A percentile compares a stretch with the other conserved stretches of the same genome.
Conservation (phyloP, 2,329 filamentous ascomycete genomes). For the Fusarium goolgardi region DNA sequence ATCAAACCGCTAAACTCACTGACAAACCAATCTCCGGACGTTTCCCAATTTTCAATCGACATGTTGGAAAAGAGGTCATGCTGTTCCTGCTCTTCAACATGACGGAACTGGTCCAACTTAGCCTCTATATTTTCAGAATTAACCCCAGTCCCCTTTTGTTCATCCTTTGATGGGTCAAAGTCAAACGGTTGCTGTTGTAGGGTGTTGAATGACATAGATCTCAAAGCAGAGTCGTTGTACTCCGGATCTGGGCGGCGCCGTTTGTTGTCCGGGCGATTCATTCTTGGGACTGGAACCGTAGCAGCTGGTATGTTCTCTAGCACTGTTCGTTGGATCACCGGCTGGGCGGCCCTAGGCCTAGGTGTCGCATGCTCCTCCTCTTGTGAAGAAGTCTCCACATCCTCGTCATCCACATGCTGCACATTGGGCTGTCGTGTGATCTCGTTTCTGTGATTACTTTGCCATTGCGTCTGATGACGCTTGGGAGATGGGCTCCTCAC, state of each 20-base stretch:
- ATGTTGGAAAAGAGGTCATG: conserved; percentile 64
- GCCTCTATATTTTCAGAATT: conserved; percentile 58
- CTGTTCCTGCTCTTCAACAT: conserved; percentile 59
- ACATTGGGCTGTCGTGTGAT: conserved; percentile 34
- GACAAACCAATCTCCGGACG: conserved; percentile 70
- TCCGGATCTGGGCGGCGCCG: conserved; percentile 61
- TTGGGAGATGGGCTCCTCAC: conserved; percentile 46
- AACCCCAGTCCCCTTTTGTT: conserved; percentile 51
- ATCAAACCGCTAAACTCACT: conserved; percentile 64
- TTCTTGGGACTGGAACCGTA: conserved; percentile 8
- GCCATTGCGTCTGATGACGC: conserved; percentile 39
- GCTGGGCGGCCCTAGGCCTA: conserved; percentile 42
- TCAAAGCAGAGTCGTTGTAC: conserved; percentile 68
- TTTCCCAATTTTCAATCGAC: conserved; percentile 68
- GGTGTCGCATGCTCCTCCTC: conserved; percentile 43
- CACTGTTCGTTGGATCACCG: conserved; percentile 33
- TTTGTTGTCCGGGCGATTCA: conserved; percentile 49
- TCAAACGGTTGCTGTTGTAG: conserved; percentile 67
- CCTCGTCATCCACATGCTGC: conserved; percentile 44
- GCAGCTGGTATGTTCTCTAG: conserved; percentile 42
- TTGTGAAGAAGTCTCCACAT: conserved; percentile 33
- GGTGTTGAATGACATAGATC: conserved; percentile 64
- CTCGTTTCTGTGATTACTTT: conserved; percentile 29
- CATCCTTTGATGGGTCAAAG: conserved; percentile 63
- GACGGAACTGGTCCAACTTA: conserved; percentile 63